Conservation (phyloP, 1,139 yeast species). For the Suhomyces anneliseae region DNA sequence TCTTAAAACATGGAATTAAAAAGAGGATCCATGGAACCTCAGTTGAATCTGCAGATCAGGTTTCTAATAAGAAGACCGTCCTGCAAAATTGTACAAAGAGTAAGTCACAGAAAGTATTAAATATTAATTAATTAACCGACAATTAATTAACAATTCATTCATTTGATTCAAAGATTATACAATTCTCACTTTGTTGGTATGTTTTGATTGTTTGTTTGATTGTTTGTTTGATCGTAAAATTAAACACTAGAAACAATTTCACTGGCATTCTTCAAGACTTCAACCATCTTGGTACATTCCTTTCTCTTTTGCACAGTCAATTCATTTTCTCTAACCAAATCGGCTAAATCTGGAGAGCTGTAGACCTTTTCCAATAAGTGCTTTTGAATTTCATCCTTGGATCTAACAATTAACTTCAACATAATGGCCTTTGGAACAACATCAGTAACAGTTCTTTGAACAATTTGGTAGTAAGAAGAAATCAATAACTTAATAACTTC, state of each 20-base stretch:
- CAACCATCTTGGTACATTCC: conserved; percentile 94
- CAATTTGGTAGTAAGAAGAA: conserved; percentile 86
- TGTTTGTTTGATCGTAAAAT: conserved; percentile 1
- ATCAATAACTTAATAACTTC: conserved; percentile 93
- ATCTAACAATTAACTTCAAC: conserved; percentile 82
- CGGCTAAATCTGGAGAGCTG: conserved; percentile 70
- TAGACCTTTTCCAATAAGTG: conserved; percentile 86
- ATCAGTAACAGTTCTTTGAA: conserved; percentile 90
- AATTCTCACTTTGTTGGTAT: neutral
- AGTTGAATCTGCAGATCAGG: neutral
- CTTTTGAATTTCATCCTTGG: conserved; percentile 87
- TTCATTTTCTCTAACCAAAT: conserved; percentile 88
- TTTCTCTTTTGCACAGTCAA: conserved; percentile 90
- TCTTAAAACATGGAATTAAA: neutral
- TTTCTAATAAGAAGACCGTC: neutral
- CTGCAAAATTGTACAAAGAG: too few relatives aligned
- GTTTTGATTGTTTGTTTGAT: too few relatives aligned
- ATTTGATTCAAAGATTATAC: neutral
- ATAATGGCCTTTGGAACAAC: conserved; percentile 93
- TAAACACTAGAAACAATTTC: conserved; percentile 88
- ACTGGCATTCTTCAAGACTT: conserved; percentile 82
- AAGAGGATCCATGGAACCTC: too few relatives aligned
- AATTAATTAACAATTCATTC: neutral
- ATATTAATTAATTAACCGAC: too few relatives aligned
- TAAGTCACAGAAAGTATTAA: too few relatives aligned